Percentiles rank a stretch among this genome's conserved stretches.
phyloP scores from a whole-genome alignment of 192 early-diverging fungal species.

The Backusella sp. region DNA sequence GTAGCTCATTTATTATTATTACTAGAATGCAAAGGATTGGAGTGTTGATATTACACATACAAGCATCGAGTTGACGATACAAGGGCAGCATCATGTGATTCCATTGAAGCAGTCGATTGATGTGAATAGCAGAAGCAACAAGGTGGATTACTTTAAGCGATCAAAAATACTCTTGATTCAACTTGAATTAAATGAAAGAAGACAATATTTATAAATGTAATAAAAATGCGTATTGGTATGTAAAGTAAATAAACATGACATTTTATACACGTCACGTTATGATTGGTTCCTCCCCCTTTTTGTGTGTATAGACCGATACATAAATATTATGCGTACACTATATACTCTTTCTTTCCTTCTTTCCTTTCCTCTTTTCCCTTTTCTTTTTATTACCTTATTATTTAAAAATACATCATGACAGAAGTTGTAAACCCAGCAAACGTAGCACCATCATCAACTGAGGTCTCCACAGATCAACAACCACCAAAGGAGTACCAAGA shows the following conservation, averaged over 20 bases:
- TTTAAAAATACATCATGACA: neutral
- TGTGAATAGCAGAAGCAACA: neutral
- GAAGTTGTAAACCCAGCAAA: neutral
- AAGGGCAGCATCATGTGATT: neutral
- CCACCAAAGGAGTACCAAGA: slow-evolving; percentile 29
- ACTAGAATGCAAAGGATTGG: neutral
- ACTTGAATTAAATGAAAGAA: neutral
- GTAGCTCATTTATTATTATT: too few species aligned
- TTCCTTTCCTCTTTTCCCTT: neutral
- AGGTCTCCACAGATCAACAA: neutral
- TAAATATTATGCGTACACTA: neutral
- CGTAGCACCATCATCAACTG: neutral
- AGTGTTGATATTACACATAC: slow-evolving; percentile 6
- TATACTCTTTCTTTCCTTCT: neutral
- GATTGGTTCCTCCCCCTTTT: neutral
- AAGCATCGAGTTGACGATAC: neutral
- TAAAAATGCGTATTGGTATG: neutral
- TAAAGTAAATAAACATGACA: neutral
- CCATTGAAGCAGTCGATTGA: neutral
- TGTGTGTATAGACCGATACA: neutral
- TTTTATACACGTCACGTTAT: neutral
- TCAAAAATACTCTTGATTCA: neutral
- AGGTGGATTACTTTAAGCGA: neutral
- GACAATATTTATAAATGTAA: slow-evolving; percentile 3
- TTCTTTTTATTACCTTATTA: too few species aligned